Conservation (phyloP, 805 yeast species). For the Candida ortonii region DNA sequence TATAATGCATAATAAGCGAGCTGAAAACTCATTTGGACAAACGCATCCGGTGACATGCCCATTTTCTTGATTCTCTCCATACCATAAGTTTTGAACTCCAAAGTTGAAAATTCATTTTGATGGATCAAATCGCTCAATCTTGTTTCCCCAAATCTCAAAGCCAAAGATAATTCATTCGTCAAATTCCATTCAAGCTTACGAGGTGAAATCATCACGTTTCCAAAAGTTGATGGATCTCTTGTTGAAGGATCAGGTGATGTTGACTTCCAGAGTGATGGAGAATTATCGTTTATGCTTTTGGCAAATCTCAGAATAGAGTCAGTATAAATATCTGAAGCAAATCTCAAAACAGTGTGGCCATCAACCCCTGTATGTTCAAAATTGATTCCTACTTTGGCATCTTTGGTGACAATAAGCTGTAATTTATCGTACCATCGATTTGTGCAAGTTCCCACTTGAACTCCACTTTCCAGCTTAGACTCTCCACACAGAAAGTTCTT, state of each 20-base stretch:
- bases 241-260: constrained; percentile 46
- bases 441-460: constrained; percentile 91
- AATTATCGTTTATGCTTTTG: constrained; percentile 68
- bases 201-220: constrained; percentile 64
- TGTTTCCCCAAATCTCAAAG: constrained; percentile 88
- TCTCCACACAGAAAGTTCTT: constrained; percentile 88
- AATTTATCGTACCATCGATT: constrained; percentile 91
- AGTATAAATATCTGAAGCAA: constrained; percentile 86
- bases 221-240: constrained; percentile 41
- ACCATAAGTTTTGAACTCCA: constrained; percentile 74
- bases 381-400: constrained; percentile 90
- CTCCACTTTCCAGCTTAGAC: constrained; percentile 73
- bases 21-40: constrained; percentile 90
- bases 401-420: constrained; percentile 81
- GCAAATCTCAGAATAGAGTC: constrained; percentile 89
- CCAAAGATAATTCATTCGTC: constrained; percentile 71
- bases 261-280: constrained; percentile 69
- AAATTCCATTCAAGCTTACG: constrained; percentile 86
- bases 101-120: constrained; percentile 81
- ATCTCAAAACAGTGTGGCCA: constrained; percentile 88
- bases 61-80: constrained; percentile 74
- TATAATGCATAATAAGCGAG: constrained; percentile 88
- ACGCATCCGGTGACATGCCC: constrained; percentile 92
- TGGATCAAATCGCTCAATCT: constrained; percentile 81
- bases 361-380: constrained; percentile 95